Evolutionary conservation across 2,329 filamentous ascomycete genomes (phyloP), one percentile per base, ranked within the genome.

Genomic region (Pyrenophora seminiperda): DNA sequence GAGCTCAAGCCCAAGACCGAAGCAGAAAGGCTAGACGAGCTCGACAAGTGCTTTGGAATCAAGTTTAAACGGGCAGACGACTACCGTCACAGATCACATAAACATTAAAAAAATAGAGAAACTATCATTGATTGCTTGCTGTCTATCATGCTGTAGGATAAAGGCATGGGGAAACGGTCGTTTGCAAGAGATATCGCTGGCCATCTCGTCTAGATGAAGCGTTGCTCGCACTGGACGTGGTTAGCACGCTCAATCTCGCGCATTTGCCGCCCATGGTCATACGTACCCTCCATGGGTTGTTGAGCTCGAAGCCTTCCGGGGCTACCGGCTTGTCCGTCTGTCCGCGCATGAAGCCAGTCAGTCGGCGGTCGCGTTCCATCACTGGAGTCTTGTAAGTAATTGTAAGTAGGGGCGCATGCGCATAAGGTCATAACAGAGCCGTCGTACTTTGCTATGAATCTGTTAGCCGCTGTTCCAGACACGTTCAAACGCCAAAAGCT

Each of bases 251-350:
- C 32, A 27, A 11, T 27, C 19, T n/a, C 17, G 10, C 10, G 15
- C 11, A 15, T 39, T 29, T 27, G 7, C 11, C 20, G 7, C 33
- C 15, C 17, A 31, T 22, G 11, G 30, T 18, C 2, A 27, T 51
- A 68, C 79, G 50, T 79, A 86, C 84, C 79, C 81, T 84, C 84
- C 84, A 87, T 56, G 82, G 81, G 73, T 85, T 86, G 80, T 81
- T 87, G 65, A 86, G 69, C 73, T 86, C 84, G 74, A 87, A 87
- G 53, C 83, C 84, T 48, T 76, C 72, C 20, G 84, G 84, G 22
- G 84, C 84, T 50, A 75, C 72, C 38, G 79, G 75, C 56, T 78
- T 81, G 72, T 84, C 82, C 48, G 82, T 82, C 68, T 87, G 84
- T 53, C 83, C 84, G 73, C 84, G 77, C 64, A 80, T 65, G 56